phyloP scores from a whole-genome alignment of 345 rosid genomes.

The Arabidopsis arenosa region DNA sequence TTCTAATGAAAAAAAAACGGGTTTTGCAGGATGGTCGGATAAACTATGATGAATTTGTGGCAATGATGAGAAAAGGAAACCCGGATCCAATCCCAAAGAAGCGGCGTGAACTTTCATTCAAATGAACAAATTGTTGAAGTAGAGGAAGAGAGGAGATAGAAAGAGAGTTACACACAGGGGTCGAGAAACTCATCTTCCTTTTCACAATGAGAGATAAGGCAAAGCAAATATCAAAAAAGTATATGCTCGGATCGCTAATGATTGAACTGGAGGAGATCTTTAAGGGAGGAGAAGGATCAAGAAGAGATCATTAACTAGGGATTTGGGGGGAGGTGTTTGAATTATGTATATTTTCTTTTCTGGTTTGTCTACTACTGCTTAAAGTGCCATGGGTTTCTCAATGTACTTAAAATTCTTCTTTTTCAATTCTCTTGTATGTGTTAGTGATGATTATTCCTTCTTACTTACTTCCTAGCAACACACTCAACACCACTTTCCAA shows the following conservation, averaged over 20 bases:
- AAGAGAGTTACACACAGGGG: conserved; percentile 25
- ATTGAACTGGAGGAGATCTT: conserved; percentile 31
- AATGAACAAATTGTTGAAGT: conserved; percentile 27
- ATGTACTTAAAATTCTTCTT: conserved; percentile 24
- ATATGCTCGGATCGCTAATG: conserved; percentile 24
- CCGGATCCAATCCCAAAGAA: conserved; percentile 83
- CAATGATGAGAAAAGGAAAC: conserved; percentile 98
- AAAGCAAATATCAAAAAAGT: conserved; percentile 29
- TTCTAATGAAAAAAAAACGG: conserved; percentile 3
- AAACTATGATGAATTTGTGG: conserved; percentile 93
- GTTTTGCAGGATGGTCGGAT: conserved; percentile 78
- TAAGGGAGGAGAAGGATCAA: conserved; percentile 40
- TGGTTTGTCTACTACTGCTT: conserved; percentile 34
- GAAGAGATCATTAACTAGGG: conserved; percentile 15
- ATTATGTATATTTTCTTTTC: conserved; percentile 37
- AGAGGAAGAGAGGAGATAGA: conserved; percentile 39
- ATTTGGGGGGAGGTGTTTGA: conserved; percentile 40
- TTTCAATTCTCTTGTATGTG: conserved; percentile 31
- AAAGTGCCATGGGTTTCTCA: conserved; percentile 43
- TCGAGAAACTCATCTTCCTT: conserved; percentile 44
- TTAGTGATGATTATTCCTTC: conserved; percentile 31
- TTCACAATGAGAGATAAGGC: conserved; percentile 29
- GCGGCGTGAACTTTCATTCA: conserved; percentile 69
- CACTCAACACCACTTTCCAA: not conserved
- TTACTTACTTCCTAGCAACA: conserved; percentile 12